Base-by-base conservation (phyloP, 805 yeast genomes). In the Brettanomyces naardenensis region DNA sequence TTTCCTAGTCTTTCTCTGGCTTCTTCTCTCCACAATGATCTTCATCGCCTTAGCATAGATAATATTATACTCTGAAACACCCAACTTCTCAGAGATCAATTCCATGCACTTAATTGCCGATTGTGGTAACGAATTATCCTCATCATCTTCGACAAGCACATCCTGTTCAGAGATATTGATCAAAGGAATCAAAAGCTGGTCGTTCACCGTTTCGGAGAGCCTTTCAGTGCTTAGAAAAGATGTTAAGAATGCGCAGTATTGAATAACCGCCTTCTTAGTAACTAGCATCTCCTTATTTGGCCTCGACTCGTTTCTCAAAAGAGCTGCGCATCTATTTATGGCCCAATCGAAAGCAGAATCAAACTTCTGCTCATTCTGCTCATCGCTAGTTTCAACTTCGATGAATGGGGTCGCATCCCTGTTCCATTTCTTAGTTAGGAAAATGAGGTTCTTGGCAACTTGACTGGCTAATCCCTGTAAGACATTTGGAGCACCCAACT, bases 401-500 rank as follows among this genome's bases (percentile, higher is more conserved):
- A 58, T 57, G 51, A 58, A 72, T 13, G 52, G 44, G 0, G 74
- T 65, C 10, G 64, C 42, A 4, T 66, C 54, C 19, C 58, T 49
- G 21, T 73, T 68, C 95, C 95, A 88, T 38, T 61, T 60, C 58
- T 70, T 68, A 5, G 80, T 65, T 22, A 86, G 66, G 27, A 65
- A 55, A 1, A 80, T 78, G 44, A 89, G 57, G 43, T 80, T 80
- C 55, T 80, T 84, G 18, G 82, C 76, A 21, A 74, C 67, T 52
- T 79, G 82, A 14, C 67, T 55, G 0, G 84, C 82, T 39, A 87
- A 63, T 1, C 69, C 73, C 36, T 77, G 79, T 4, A 82, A 61
- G 20, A 88, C 66, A 5, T 71, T 59, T 2, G 95, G 92, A 2
- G 96, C 95, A 19, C 82, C 76, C 34, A 90, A 61, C 64, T 86